These are phyloP conservation scores for Cucurbita maxima DNA, from an alignment of 306 rosid species.

Conservation along the genomic window DNA sequence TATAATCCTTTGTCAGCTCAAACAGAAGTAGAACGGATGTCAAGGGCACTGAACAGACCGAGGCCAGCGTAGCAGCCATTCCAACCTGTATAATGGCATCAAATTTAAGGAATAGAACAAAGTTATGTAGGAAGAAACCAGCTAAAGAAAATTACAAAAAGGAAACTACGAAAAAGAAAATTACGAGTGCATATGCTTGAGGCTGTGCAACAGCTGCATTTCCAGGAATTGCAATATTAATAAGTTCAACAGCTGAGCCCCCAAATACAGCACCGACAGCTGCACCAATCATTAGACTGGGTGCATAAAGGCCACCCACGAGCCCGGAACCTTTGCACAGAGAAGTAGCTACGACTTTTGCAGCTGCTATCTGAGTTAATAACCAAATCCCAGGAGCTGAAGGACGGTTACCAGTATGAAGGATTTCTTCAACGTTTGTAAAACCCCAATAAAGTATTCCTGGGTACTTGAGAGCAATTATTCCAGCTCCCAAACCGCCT, in stretches of 20 bases:
- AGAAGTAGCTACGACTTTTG: slow-evolving; percentile 92
- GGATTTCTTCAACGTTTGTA: slow-evolving; percentile 95
- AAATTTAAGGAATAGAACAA: slow-evolving; percentile 4
- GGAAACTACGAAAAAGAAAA: background rate
- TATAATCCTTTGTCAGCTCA: slow-evolving; percentile 94
- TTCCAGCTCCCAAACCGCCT: slow-evolving; percentile 95
- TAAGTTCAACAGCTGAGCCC: slow-evolving; percentile 79
- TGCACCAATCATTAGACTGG: slow-evolving; percentile 98
- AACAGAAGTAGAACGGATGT: slow-evolving; percentile 94
- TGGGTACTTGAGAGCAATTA: slow-evolving; percentile 95
- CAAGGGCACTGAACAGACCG: slow-evolving; percentile 91
- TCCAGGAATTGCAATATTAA: slow-evolving; percentile 86
- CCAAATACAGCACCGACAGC: slow-evolving; percentile 99
- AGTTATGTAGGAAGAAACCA: background rate
- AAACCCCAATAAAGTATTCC: slow-evolving; percentile 98
- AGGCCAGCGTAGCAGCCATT: slow-evolving; percentile 98
- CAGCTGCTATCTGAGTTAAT: slow-evolving; percentile 60
- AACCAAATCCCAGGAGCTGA: slow-evolving; percentile 99
- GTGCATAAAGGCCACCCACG: slow-evolving; percentile 98
- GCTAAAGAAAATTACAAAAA: background rate
- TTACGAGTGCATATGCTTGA: slow-evolving; percentile 96
- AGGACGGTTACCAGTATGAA: slow-evolving; percentile 82
- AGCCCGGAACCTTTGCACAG: slow-evolving; percentile 98
- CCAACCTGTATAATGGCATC: slow-evolving; percentile 57
- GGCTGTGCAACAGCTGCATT: slow-evolving; percentile 98